Conservation (phyloP, 306 rosid species). For the Prunus mira region DNA sequence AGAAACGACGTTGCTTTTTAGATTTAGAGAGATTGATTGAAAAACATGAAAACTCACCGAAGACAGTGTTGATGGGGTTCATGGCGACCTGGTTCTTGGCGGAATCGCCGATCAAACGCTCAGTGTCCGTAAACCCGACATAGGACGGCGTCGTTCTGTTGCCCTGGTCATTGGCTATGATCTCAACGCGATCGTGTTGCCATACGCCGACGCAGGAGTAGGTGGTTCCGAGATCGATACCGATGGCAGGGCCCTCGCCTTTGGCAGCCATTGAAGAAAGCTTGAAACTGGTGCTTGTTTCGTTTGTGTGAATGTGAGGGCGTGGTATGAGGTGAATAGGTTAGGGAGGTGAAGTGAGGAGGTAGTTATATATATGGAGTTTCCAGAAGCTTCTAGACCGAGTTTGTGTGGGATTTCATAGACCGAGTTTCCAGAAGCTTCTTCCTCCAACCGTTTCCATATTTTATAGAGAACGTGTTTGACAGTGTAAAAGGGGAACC, state of each 20-base stretch:
- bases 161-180: conserved; percentile 38
- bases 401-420: neutral
- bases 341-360: neutral
- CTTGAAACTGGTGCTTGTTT: neutral
- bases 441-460: neutral
- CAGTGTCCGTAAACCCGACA: conserved; percentile 36
- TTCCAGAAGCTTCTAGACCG: neutral
- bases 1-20: neutral
- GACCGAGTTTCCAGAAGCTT: neutral
- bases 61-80: conserved; percentile 47
- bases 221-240: conserved; percentile 38
- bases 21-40: no score
- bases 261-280: conserved; percentile 27
- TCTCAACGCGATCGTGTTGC: conserved; percentile 40
- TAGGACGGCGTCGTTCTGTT: conserved; percentile 46
- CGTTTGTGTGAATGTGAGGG: neutral
- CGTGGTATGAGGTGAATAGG: neutral
- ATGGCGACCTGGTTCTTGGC: conserved; percentile 42
- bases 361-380: neutral
- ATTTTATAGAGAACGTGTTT: neutral
- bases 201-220: conserved; percentile 38
- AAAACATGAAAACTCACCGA: conserved; percentile 26
- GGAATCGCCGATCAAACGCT: conserved; percentile 31
- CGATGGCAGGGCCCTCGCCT: conserved; percentile 34
- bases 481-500: neutral